Evolutionary conservation across 1,284 basidiomycete genomes (phyloP).

Genomic region (Cryptococcus jaspeensis): DNA sequence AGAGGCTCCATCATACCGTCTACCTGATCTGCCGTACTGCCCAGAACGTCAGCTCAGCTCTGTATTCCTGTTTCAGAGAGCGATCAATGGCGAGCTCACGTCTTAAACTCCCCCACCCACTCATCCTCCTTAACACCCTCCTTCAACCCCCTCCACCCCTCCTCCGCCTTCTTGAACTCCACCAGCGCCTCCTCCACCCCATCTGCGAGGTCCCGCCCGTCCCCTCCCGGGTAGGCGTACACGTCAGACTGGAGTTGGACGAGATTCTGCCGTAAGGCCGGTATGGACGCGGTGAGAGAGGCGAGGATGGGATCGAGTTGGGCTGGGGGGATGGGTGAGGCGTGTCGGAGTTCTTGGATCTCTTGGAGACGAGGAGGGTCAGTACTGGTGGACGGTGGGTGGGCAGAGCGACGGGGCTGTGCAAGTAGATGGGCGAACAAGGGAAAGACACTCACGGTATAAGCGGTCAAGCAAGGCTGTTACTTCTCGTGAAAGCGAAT

Average conservation of each 20-base stretch:
- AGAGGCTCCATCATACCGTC: constrained; percentile 95
- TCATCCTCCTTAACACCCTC: constrained; percentile 94
- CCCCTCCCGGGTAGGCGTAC: not conserved
- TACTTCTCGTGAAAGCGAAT: constrained; percentile 22
- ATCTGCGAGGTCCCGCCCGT: constrained; percentile 5
- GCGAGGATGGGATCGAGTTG: constrained; percentile 41
- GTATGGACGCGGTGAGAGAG: constrained; percentile 15
- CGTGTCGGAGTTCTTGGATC: constrained; percentile 42
- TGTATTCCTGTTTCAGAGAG: not conserved
- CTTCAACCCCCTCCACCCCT: constrained; percentile 74
- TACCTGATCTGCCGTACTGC: constrained; percentile 65
- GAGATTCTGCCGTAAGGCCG: constrained; percentile 12
- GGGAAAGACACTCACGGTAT: constrained; percentile 22
- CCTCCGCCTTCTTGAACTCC: constrained; percentile 78
- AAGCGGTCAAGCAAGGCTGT: constrained; percentile 29
- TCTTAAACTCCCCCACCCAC: constrained; percentile 91
- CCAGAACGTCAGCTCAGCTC: not conserved
- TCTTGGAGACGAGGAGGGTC: too few relatives aligned
- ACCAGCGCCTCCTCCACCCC: constrained; percentile 25
- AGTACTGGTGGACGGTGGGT: not conserved
- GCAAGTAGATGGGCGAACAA: not conserved
- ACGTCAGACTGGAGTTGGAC: constrained; percentile 3
- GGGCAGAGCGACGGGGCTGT: not conserved
- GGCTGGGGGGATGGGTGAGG: constrained; percentile 53
- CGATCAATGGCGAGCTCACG: constrained; percentile 55